Evolutionary conservation across 148 eudicot genomes (phyloP), one percentile per base, ranked within the genome.

Genomic region (Fagopyrum tataricum): DNA sequence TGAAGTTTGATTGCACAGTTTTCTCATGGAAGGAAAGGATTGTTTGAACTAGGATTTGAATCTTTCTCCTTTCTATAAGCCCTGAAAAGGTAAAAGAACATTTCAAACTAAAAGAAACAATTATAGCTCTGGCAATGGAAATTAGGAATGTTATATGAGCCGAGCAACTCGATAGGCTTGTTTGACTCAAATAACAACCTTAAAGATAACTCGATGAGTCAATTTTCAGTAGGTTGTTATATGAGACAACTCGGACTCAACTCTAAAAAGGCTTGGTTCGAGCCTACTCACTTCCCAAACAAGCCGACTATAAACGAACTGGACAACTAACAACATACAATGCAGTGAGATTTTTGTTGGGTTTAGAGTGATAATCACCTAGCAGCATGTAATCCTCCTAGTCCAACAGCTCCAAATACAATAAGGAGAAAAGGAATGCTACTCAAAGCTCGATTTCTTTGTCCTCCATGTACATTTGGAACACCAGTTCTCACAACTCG

Each of bases 401-500:
- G 86, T 40, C 89, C 89, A 44, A 89, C 52, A 2, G 97, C 84
- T 56, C 86, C 90, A 17, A 89, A 42, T 53, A 85, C 82, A 73
- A 91, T 86, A 26, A 89, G 77, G 56, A 91, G 76, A 78, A 89
- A 89, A 56, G 97, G 97, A 51, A 89, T 52, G 51, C 85, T 78
- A 13, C 84, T 81, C 73, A 84, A 75, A 55, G 82, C 82, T 24
- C 76, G 81, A 70, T 81, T 84, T 80, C 82, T 82, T 67, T 79
- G 77, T 72, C 88, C 86, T 76, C 87, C 91, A 31, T 77, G 73
- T 10, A 77, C 70, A 70, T 77, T 83, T 46, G 87, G 84, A 61
- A 84, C 89, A 51, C 93, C 91, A 70, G 73, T 86, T 77, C 83
- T 83, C 81, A 87, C 87, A 44, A 91, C 97, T 76, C 77, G 79